Conservation (phyloP, 306 rosid species). For the Ormosia emarginata region DNA sequence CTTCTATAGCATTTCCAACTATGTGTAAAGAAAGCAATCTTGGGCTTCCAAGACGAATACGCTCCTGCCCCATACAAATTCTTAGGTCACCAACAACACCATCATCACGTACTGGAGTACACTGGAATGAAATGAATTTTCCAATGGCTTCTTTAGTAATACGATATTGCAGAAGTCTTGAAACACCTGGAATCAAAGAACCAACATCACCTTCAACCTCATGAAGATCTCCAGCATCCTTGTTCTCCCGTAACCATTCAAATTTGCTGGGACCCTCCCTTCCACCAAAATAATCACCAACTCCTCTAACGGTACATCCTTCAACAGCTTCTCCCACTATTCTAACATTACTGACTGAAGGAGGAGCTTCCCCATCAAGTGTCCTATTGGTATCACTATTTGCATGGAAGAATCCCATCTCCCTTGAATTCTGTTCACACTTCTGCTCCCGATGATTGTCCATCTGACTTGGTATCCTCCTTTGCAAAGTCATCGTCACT, state of each 20-base stretch:
- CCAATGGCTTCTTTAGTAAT: slow-evolving; percentile 73
- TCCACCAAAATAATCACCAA: slow-evolving; percentile 97
- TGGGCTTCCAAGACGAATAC: slow-evolving; percentile 87
- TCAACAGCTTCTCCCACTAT: slow-evolving; percentile 83
- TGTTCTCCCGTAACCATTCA: slow-evolving; percentile 80
- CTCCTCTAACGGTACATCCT: slow-evolving; percentile 74
- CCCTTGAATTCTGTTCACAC: too few relatives aligned
- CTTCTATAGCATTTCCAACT: slow-evolving; percentile 75
- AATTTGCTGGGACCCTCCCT: slow-evolving; percentile 99
- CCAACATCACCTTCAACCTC: slow-evolving; percentile 80
- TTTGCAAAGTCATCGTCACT: too few relatives aligned
- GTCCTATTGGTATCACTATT: too few relatives aligned
- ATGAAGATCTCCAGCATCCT: slow-evolving; percentile 56
- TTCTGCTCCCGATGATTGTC: too few relatives aligned
- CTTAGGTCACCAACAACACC: slow-evolving; percentile 70
- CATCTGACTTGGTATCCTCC: too few relatives aligned
- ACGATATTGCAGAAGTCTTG: slow-evolving; percentile 77
- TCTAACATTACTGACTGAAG: slow-evolving; percentile 74
- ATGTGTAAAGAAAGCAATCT: slow-evolving; percentile 68
- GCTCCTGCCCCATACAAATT: slow-evolving; percentile 80
- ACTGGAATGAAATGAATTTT: slow-evolving; percentile 82
- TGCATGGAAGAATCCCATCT: too few relatives aligned
- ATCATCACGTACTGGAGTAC: slow-evolving; percentile 96
- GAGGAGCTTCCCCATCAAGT: slow-evolving; percentile 79
- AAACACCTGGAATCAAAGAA: slow-evolving; percentile 56